Evolutionary conservation across 2,329 filamentous ascomycete species (phyloP).

Genomic region (Parastagonospora nodorum): DNA sequence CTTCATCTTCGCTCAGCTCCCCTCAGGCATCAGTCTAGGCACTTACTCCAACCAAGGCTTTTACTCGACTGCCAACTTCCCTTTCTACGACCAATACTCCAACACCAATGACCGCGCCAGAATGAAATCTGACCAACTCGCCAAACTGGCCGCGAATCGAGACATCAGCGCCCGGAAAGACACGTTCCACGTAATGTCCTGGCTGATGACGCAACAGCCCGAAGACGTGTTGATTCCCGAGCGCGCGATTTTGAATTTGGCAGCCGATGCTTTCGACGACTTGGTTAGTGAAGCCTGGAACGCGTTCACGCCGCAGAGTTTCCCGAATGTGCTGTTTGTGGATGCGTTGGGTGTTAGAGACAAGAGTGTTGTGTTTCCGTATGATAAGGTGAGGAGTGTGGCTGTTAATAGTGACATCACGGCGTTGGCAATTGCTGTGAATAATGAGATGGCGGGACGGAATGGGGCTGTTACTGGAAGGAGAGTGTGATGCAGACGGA

Average conservation of each 20-base stretch:
- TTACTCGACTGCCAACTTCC: constrained; percentile 40
- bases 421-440: constrained; percentile 44
- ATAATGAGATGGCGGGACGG: constrained; percentile 39
- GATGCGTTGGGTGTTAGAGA: constrained; percentile 41
- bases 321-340: constrained; percentile 45
- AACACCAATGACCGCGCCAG: constrained; percentile 36
- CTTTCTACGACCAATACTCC: constrained; percentile 43
- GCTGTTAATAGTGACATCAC: constrained; percentile 33
- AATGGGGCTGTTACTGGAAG: constrained; percentile 32
- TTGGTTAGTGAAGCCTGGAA: constrained; percentile 41
- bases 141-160: constrained; percentile 40
- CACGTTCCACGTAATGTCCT: constrained; percentile 43
- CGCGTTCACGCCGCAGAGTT: constrained; percentile 38
- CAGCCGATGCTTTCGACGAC: constrained; percentile 33
- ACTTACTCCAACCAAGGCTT: constrained; percentile 43
- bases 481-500: not conserved
- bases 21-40: constrained; percentile 32
- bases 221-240: constrained; percentile 41
- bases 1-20: constrained; percentile 42
- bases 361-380: constrained; percentile 38
- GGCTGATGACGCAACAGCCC: constrained; percentile 43
- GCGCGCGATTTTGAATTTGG: constrained; percentile 42
- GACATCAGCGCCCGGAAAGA: constrained; percentile 35
- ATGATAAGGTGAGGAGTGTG: constrained; percentile 29
- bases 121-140: constrained; percentile 47